A percentile compares a stretch with the other conserved stretches of the same genome.
phyloP scores from a whole-genome alignment of 192 early-diverging fungal species.

The Rhizophagus prolifer region DNA sequence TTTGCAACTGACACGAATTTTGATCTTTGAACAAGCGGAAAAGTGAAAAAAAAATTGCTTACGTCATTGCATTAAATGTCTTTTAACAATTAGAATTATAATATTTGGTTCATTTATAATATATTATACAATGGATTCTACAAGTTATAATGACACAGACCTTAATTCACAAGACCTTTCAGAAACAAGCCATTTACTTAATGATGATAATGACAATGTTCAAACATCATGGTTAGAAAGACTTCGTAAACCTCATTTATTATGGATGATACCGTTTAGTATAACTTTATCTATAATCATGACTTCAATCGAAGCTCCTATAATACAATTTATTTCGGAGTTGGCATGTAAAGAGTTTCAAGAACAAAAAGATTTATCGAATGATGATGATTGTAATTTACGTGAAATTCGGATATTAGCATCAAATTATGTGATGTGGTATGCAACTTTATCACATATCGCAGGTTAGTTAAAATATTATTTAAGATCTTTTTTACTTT shows the following conservation, averaged over 20 bases:
- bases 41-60: too few relatives aligned
- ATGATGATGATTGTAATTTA: conserved; percentile 1
- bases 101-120: too few relatives aligned
- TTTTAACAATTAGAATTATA: too few relatives aligned
- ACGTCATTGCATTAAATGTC: too few relatives aligned
- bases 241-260: conserved; percentile 12
- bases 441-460: background rate
- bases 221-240: background rate
- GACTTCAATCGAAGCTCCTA: conserved; percentile 1
- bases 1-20: too few relatives aligned
- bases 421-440: conserved; percentile 12
- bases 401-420: background rate
- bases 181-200: too few relatives aligned
- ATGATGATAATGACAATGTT: too few relatives aligned
- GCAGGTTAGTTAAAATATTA: background rate
- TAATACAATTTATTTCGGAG: conserved; percentile 4
- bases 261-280: conserved; percentile 25
- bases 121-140: too few relatives aligned
- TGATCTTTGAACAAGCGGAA: too few relatives aligned
- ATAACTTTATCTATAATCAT: conserved; percentile 5
- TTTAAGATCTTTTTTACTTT: too few relatives aligned
- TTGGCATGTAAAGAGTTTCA: conserved; percentile 12
- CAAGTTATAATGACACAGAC: too few relatives aligned
- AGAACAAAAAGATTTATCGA: background rate
- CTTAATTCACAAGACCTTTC: too few relatives aligned